Evolutionary conservation across 1,284 basidiomycete genomes (phyloP).

Genomic region (Rhodotorula sp.): DNA sequence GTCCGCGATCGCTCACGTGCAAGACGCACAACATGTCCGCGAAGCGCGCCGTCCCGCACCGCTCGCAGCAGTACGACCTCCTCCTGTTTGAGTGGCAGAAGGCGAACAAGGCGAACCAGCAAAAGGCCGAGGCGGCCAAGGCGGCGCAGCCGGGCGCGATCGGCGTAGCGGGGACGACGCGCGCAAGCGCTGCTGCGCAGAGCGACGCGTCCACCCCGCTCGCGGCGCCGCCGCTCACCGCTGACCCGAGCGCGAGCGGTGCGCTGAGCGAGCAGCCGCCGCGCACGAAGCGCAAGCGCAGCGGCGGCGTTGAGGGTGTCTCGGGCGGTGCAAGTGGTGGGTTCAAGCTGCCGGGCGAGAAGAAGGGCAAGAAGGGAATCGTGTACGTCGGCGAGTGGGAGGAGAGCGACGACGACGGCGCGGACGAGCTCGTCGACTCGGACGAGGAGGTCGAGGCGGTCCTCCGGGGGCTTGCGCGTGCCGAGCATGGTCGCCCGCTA

Average conservation of each 20-base stretch:
- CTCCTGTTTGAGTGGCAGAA: conserved; percentile 91
- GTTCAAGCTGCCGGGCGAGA: conserved; percentile 9
- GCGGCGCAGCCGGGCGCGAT: conserved; percentile 7
- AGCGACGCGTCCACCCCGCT: conserved; percentile 54
- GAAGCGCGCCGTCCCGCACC: conserved; percentile 86
- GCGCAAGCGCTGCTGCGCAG: conserved; percentile 53
- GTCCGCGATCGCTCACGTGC: conserved; percentile 95
- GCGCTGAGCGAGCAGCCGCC: not conserved
- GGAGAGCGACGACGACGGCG: conserved; percentile 22
- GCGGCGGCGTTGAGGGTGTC: not conserved
- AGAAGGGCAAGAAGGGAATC: conserved; percentile 21
- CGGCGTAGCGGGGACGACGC: conserved; percentile 27
- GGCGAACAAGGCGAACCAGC: conserved; percentile 75
- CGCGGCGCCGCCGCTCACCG: conserved; percentile 45
- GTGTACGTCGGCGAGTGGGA: conserved; percentile 35
- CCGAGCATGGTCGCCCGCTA: conserved; percentile 13
- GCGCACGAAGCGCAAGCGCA: conserved; percentile 10
- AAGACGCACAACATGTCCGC: conserved; percentile 98
- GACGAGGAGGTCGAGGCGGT: conserved; percentile 42
- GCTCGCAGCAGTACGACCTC: conserved; percentile 81
- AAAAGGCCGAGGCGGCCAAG: conserved; percentile 60
- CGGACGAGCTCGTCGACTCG: conserved; percentile 35
- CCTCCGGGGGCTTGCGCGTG: conserved; percentile 10
- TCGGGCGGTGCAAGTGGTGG: not conserved
- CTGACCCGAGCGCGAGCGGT: not conserved